Conservation (phyloP, 2,329 filamentous ascomycete genomes). For the Curvularia sp. region DNA sequence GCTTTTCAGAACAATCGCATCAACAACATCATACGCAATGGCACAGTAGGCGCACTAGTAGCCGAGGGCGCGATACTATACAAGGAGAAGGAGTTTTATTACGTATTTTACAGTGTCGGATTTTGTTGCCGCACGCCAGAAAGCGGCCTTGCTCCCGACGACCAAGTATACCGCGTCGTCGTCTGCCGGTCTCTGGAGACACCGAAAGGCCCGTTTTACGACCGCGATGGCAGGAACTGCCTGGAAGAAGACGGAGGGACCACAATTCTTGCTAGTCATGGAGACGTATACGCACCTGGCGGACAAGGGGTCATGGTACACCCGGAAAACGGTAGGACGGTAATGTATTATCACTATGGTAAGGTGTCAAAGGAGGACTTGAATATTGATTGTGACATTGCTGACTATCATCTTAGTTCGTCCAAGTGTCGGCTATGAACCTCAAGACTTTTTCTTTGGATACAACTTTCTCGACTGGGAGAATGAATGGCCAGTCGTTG, state of each 20-base stretch:
- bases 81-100: conserved; percentile 60
- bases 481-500: conserved; percentile 40
- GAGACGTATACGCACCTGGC: conserved; percentile 45
- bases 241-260: conserved; percentile 65
- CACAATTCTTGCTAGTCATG: conserved; percentile 65
- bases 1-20: conserved; percentile 14
- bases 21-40: conserved; percentile 30
- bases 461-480: conserved; percentile 43
- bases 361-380: conserved; percentile 4
- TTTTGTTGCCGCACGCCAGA: conserved; percentile 64
- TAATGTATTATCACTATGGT: conserved; percentile 47
- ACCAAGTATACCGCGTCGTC: conserved; percentile 68
- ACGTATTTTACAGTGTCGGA: conserved; percentile 67
- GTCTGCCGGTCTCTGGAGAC: conserved; percentile 62
- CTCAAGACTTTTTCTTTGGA: conserved; percentile 38
- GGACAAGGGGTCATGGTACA: conserved; percentile 40
- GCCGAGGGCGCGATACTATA: conserved; percentile 63
- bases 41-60: conserved; percentile 28
- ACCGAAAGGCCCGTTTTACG: conserved; percentile 59
- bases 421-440: conserved; percentile 33
- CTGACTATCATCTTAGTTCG: conserved; percentile 27
- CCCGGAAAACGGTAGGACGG: conserved; percentile 21
- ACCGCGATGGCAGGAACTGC: conserved; percentile 33
- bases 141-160: conserved; percentile 55
- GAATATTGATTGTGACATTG: neutral